Conservation (phyloP, 768 basidiomycete genomes). For the Psilocybe cyanescens region DNA sequence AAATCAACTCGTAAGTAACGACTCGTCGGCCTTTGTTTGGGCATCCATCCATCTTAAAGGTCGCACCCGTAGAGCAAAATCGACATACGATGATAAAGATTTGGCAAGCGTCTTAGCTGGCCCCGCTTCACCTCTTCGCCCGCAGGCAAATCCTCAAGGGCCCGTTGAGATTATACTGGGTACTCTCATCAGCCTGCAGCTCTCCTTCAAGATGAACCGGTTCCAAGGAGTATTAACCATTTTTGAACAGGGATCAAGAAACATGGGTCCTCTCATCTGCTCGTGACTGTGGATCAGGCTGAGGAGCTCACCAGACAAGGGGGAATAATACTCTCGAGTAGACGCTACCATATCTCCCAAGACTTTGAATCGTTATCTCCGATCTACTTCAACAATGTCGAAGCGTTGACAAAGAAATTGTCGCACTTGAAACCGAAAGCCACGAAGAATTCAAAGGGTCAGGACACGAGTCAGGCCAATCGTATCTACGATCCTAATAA, state of each 20-base stretch:
- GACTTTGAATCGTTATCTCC: constrained; percentile 53
- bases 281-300: constrained; percentile 40
- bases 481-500: constrained; percentile 32
- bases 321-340: neutral
- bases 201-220: neutral
- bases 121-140: constrained; percentile 31
- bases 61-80: neutral
- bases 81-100: constrained; percentile 36
- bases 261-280: constrained; percentile 47
- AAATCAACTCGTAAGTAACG: neutral
- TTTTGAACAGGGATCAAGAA: constrained; percentile 42
- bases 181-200: constrained; percentile 16
- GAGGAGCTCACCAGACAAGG: constrained; percentile 16
- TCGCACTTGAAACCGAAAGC: constrained; percentile 39
- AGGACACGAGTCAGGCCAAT: constrained; percentile 49
- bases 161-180: constrained; percentile 49
- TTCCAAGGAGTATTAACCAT: neutral
- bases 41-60: neutral
- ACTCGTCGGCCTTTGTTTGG: too few relatives aligned
- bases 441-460: constrained; percentile 32
- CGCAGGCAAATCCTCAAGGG: constrained; percentile 9
- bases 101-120: constrained; percentile 31
- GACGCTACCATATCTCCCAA: neutral
- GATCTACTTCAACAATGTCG: constrained; percentile 37
- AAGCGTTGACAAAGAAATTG: constrained; percentile 42